Conservation (phyloP, 345 rosid genomes). For the Ceriops zippeliana region DNA sequence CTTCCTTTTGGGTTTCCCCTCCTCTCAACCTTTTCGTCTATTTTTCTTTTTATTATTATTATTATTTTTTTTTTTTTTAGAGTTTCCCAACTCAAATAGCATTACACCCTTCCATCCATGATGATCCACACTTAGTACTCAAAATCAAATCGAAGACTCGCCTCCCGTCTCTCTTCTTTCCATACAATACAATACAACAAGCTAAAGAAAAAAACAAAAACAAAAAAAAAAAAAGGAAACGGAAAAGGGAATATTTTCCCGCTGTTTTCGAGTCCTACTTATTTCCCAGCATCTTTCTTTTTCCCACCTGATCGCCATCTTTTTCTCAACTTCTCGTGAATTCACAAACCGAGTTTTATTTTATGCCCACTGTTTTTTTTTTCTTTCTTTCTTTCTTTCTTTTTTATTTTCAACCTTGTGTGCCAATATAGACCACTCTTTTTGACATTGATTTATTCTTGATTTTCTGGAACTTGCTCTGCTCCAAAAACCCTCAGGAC, state of each 20-base stretch:
- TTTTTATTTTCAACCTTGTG: neutral
- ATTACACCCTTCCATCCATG: no score
- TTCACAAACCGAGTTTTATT: neutral
- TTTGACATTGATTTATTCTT: neutral
- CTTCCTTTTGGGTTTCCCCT: no score
- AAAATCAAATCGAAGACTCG: no score
- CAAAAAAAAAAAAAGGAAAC: neutral
- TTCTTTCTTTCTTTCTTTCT: neutral
- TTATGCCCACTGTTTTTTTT: neutral
- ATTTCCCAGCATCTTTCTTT: neutral
- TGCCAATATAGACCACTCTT: conserved; percentile 12
- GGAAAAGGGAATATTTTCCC: conserved; percentile 8
- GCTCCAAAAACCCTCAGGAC: neutral
- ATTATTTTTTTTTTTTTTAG: no score
- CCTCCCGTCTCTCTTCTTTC: conserved; percentile 5
- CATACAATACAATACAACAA: neutral
- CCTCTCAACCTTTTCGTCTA: no score
- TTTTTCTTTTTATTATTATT: no score
- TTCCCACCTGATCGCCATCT: conserved; percentile 9
- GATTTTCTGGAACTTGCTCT: conserved; percentile 1
- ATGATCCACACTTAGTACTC: no score
- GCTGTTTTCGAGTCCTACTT: neutral
- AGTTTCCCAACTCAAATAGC: no score
- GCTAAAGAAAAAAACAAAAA: neutral
- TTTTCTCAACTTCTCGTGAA: neutral